Base-by-base conservation (phyloP, 768 basidiomycete genomes). In the Leccinum boreale region DNA sequence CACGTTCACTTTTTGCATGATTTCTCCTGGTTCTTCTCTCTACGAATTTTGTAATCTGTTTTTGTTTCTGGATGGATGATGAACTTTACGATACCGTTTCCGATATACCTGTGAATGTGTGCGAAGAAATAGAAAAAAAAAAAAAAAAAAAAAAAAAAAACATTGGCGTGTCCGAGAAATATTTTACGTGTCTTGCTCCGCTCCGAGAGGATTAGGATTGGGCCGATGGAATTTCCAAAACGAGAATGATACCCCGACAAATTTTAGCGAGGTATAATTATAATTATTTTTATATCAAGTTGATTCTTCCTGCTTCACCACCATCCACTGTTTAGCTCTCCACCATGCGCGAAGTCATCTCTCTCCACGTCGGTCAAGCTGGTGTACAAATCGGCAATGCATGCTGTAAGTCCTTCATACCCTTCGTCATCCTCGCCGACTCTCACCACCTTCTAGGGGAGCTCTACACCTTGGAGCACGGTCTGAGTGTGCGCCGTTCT, bases 401-500 rank as follows among this genome's bases (percentile, higher is more conserved):
- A 65, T 98, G 94, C 81, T 96, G 95, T 92, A 71, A 78, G 90
- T 81, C 36, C 15, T 57, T 51, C 19, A 48, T 57, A 57, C 49
- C 5, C 50, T 35, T 15, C 53, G 52, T 44, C 50, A 46, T 45
- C 50, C 51, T 58, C 55, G 28, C 52, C 45, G 44, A 57, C 62
- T 62, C 17, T 5, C 42, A 65, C 56, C 2, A 58, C 31, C 60
- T 36, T 61, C 68, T 70, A 93, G 91, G 92, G 95, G 95, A 97
- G 76, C 86, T 98, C 61, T 99, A 98, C 80, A 97, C 94, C 65
- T 82, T 98, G 69, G 96, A 99, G 77, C 96, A 98, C 71, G 96
- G 96, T 67, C 81, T 99, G 58, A 92, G 86, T 76, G 95, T 96
- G 73, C 71, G 91, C 81, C 17, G 24, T 28, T 48, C 47, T 33